Conservation (phyloP, 305 asterid genomes). For the Andrographis paniculata region DNA sequence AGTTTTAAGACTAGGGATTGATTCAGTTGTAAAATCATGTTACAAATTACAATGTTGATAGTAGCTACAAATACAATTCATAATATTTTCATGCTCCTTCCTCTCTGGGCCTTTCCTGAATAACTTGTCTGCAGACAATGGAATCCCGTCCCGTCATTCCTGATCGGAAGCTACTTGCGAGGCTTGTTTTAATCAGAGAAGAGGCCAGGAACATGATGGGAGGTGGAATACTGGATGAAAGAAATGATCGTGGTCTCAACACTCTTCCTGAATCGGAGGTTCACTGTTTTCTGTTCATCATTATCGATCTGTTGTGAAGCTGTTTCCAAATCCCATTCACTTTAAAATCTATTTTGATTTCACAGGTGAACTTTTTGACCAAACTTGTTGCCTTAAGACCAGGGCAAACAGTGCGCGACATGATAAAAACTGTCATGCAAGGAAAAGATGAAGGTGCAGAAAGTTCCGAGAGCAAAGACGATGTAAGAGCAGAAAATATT, state of each 20-base stretch:
- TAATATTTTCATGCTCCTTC: too few species aligned
- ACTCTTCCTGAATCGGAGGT: constrained; percentile 95
- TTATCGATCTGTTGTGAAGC: too few species aligned
- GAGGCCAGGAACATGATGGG: constrained; percentile 98
- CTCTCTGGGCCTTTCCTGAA: too few species aligned
- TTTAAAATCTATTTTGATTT: constrained; percentile 12
- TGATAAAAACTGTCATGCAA: constrained; percentile 82
- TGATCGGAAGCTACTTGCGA: constrained; percentile 85
- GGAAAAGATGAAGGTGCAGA: constrained; percentile 83
- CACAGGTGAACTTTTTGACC: constrained; percentile 81
- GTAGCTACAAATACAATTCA: too few species aligned
- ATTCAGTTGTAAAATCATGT: too few species aligned
- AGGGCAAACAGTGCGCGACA: constrained; percentile 65
- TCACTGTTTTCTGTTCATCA: constrained; percentile 19
- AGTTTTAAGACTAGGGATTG: too few species aligned
- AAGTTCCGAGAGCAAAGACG: constrained; percentile 29
- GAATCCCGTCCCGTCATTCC: constrained; percentile 76
- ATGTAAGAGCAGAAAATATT: constrained; percentile 20
- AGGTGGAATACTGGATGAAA: constrained; percentile 86
- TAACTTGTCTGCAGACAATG: constrained; percentile 45
- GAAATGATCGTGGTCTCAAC: constrained; percentile 81
- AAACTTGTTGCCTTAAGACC: constrained; percentile 79
- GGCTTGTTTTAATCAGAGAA: constrained; percentile 93
- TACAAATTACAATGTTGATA: too few species aligned
- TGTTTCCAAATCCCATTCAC: constrained; percentile 10